These are phyloP conservation scores for Aegilops speltoides DNA, from an alignment of 176 grass and related monocot species.

Conservation along the genomic window DNA sequence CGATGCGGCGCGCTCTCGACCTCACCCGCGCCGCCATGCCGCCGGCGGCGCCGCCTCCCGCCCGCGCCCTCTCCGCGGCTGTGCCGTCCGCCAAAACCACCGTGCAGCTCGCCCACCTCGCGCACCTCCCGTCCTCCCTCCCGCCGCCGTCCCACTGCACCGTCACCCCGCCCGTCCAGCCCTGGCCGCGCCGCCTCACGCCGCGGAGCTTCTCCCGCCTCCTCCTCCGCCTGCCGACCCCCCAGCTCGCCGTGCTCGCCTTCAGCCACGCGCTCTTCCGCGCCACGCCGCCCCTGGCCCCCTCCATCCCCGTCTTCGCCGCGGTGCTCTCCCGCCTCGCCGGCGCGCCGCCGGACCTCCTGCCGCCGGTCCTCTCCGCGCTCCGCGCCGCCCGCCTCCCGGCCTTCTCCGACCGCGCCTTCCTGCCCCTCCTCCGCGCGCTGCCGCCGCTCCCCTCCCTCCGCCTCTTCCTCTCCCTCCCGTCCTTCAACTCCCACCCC, in stretches of 20 bases:
- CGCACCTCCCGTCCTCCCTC: slow-evolving; percentile 22
- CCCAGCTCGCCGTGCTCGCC: slow-evolving; percentile 21
- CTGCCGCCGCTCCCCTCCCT: slow-evolving; percentile 52
- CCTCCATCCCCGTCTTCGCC: slow-evolving; percentile 34
- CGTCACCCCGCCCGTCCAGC: slow-evolving; percentile 39
- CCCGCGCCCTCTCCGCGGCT: slow-evolving; percentile 20
- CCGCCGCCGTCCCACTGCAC: slow-evolving; percentile 37
- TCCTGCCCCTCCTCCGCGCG: slow-evolving; percentile 60
- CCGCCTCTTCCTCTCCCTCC: slow-evolving; percentile 71
- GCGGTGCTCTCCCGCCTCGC: slow-evolving; percentile 41
- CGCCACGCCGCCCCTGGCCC: slow-evolving; percentile 10
- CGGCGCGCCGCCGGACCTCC: slow-evolving; percentile 24
- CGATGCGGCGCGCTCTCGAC: neutral
- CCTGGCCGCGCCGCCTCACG: slow-evolving; percentile 24
- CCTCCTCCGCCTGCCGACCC: slow-evolving; percentile 37
- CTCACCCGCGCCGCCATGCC: slow-evolving; percentile 14
- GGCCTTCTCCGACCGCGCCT: slow-evolving; percentile 48
- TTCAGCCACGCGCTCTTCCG: slow-evolving; percentile 51
- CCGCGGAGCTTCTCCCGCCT: slow-evolving; percentile 19
- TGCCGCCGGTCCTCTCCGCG: slow-evolving; percentile 41
- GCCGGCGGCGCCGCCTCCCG: neutral
- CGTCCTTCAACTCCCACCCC: slow-evolving; percentile 57
- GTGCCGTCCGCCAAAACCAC: slow-evolving; percentile 3
- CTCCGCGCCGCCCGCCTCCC: slow-evolving; percentile 50
- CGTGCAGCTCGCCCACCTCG: slow-evolving; percentile 42